Base-by-base conservation (phyloP, 202 grass and related monocot species). In the Digitaria exilis region DNA sequence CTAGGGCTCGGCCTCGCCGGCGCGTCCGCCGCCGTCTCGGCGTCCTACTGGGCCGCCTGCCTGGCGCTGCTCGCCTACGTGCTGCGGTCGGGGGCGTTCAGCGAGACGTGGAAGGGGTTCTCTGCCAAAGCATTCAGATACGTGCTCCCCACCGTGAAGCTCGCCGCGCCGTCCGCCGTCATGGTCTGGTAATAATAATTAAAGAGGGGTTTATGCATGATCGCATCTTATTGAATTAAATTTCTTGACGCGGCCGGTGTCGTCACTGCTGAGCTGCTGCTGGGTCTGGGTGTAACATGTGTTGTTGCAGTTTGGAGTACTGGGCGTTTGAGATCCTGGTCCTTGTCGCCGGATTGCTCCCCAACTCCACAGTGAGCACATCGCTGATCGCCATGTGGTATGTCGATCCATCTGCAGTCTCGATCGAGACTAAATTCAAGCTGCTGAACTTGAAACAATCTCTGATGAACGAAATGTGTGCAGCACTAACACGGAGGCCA, bases 171-270 rank as follows among this genome's bases (percentile, higher is more conserved):
- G n/a, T 97, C 91, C 2, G 89, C 94, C 52, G 18, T 94, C 76
- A 97, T 97, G 94, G 89, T 97, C 71, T 97, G 94, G 94, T 97
- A 21, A n/a, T n/a, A n/a, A n/a, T n/a, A n/a, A n/a, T n/a, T n/a
- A n/a, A n/a, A n/a, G n/a, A n/a, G n/a, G n/a, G n/a, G n/a, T n/a
- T n/a, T n/a, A n/a, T n/a, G n/a, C n/a, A n/a, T n/a, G n/a, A n/a
- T n/a, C n/a, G n/a, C n/a, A n/a, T n/a, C n/a, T n/a, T n/a, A n/a
- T n/a, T n/a, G n/a, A n/a, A n/a, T n/a, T n/a, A n/a, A n/a, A n/a
- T n/a, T n/a, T n/a, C n/a, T n/a, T n/a, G n/a, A n/a, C n/a, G n/a
- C n/a, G 70, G 89, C 7, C 9, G 42, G 42, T 43, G 9, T n/a
- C n/a, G n/a, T n/a, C n/a, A 42, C 39, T 41, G n/a, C 39, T 42